Evolutionary conservation across 345 rosid species (phyloP).

Genomic region (Aquilaria yunnanensis): DNA sequence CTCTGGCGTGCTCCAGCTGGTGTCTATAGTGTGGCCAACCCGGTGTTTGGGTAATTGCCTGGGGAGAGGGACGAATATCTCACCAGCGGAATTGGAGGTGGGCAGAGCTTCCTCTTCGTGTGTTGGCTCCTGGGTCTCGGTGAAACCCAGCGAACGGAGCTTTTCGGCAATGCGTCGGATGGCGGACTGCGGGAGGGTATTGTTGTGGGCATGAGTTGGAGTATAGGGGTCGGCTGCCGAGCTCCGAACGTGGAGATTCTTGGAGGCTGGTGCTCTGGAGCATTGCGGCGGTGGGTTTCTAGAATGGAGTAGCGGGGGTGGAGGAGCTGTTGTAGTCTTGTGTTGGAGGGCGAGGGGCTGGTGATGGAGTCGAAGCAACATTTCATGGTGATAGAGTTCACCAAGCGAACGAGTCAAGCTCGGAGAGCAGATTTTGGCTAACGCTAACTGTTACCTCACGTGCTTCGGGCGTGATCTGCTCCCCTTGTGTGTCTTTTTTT

Average conservation of each 20-base stretch:
- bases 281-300: constrained; percentile 16
- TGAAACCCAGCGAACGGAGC: constrained; percentile 85
- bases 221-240: constrained; percentile 22
- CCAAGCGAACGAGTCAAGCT: too few relatives aligned
- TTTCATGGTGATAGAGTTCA: constrained; percentile 19
- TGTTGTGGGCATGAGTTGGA: background rate
- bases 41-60: constrained; percentile 52
- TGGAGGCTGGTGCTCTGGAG: constrained; percentile 21
- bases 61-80: constrained; percentile 78
- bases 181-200: constrained; percentile 55
- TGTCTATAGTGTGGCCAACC: constrained; percentile 88
- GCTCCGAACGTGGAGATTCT: constrained; percentile 19
- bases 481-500: too few relatives aligned
- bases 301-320: constrained; percentile 22
- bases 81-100: constrained; percentile 36
- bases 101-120: background rate
- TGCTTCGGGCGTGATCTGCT: too few relatives aligned
- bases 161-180: constrained; percentile 88
- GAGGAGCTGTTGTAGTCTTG: constrained; percentile 21
- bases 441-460: too few relatives aligned
- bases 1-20: constrained; percentile 94
- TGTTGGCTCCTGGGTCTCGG: constrained; percentile 24
- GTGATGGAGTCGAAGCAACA: constrained; percentile 33
- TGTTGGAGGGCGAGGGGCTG: constrained; percentile 20
- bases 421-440: too few relatives aligned